phyloP scores from a whole-genome alignment of 345 rosid species.

The Physaria fendleri region DNA sequence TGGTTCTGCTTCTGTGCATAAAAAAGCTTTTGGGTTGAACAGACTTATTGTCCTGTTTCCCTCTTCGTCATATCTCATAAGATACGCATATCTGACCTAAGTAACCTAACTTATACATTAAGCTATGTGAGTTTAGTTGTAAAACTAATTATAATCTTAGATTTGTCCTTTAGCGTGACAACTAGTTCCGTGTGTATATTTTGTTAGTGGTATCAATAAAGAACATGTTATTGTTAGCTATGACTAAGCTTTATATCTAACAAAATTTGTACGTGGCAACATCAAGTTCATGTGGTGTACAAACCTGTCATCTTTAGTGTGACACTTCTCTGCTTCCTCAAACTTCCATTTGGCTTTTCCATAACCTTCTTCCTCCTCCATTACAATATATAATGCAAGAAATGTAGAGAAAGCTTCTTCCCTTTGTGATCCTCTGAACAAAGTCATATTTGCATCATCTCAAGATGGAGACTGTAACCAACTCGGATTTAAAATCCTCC shows the following conservation, averaged over 20 bases:
- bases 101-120: constrained; percentile 9
- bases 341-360: constrained; percentile 24
- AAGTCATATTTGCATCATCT: background rate
- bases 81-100: background rate
- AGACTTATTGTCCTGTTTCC: too few species aligned
- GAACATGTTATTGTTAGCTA: background rate
- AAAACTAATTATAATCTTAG: background rate
- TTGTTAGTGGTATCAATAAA: background rate
- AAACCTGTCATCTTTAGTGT: constrained; percentile 23
- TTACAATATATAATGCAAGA: background rate
- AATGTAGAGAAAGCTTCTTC: background rate
- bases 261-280: constrained; percentile 15
- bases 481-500: constrained; percentile 46
- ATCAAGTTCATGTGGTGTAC: constrained; percentile 12
- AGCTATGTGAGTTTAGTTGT: background rate
- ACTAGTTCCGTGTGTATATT: background rate
- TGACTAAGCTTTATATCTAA: background rate
- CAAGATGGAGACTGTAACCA: constrained; percentile 53
- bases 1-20: too few species aligned
- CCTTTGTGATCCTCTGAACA: background rate
- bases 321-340: constrained; percentile 19
- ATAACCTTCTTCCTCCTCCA: constrained; percentile 15
- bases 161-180: constrained; percentile 8
- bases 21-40: too few species aligned
- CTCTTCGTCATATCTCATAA: too few species aligned